These are phyloP conservation scores for Paramecium bursaria DNA, from an alignment of 73 alveolate species.

Conservation along the genomic window DNA sequence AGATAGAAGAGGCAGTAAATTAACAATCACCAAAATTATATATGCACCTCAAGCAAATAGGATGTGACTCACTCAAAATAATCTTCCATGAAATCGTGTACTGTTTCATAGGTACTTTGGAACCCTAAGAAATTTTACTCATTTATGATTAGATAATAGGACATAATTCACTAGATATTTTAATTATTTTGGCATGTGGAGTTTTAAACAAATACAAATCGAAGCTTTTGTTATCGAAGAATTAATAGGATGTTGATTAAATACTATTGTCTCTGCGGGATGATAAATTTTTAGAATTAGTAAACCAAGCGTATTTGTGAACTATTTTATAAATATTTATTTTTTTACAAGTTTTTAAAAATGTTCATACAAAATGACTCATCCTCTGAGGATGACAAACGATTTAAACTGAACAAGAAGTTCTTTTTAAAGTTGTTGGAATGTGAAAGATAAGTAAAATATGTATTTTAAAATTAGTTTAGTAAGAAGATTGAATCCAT, in stretches of 20 bases:
- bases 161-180: constrained; percentile 35
- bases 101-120: constrained; percentile 35
- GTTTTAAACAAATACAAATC: constrained; percentile 28
- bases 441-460: constrained; percentile 21
- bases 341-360: too few species aligned
- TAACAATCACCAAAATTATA: constrained; percentile 35
- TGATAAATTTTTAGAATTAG: constrained; percentile 32
- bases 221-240: constrained; percentile 17
- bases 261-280: constrained; percentile 4
- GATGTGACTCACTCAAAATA: constrained; percentile 11
- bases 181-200: constrained; percentile 16
- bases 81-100: constrained; percentile 1
- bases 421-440: constrained; percentile 37
- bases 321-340: background rate
- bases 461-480: constrained; percentile 24
- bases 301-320: constrained; percentile 9
- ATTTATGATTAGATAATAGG: constrained; percentile 23
- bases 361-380: constrained; percentile 47
- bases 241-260: background rate
- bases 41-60: background rate
- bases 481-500: constrained; percentile 34
- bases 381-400: constrained; percentile 39
- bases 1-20: constrained; percentile 6
- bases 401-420: constrained; percentile 5
- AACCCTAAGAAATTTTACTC: background rate